Percentiles rank a stretch among this genome's conserved stretches.
phyloP scores from a whole-genome alignment of 305 asterid genomes.

The Fraxinus baroniana region DNA sequence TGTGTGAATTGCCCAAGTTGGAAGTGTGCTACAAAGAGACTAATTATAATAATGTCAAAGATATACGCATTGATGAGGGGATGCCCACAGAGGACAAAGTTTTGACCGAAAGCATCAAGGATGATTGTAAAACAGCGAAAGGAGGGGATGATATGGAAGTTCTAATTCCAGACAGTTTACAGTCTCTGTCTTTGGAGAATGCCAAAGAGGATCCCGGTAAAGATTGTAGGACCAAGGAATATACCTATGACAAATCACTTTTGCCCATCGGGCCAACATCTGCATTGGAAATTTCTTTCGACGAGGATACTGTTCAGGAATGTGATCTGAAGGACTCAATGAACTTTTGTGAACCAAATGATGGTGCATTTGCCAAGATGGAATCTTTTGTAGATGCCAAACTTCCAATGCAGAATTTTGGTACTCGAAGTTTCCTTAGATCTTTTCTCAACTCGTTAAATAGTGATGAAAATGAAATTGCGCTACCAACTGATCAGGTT shows the following conservation, averaged over 20 bases:
- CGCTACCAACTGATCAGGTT: slow-evolving; percentile 49
- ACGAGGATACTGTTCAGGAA: not conserved
- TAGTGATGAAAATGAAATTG: slow-evolving; percentile 27
- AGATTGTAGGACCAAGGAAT: slow-evolving; percentile 21
- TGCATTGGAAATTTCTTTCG: slow-evolving; percentile 8
- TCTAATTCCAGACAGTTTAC: slow-evolving; percentile 21
- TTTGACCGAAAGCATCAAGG: slow-evolving; percentile 26
- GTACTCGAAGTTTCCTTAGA: slow-evolving; percentile 47
- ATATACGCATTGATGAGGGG: slow-evolving; percentile 66
- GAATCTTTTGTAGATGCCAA: slow-evolving; percentile 35
- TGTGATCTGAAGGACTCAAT: slow-evolving; percentile 15
- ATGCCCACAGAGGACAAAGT: slow-evolving; percentile 37
- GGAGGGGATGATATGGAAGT: slow-evolving; percentile 17
- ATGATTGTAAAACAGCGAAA: slow-evolving; percentile 20
- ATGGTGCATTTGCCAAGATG: slow-evolving; percentile 6
- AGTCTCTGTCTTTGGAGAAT: slow-evolving; percentile 11
- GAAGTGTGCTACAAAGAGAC: slow-evolving; percentile 46
- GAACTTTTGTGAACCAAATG: slow-evolving; percentile 28
- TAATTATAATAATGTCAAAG: slow-evolving; percentile 42
- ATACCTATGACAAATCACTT: slow-evolving; percentile 26
- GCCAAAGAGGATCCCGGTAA: slow-evolving; percentile 9
- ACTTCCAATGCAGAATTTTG: slow-evolving; percentile 46
- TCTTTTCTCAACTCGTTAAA: slow-evolving; percentile 40
- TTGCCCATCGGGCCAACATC: slow-evolving; percentile 27
- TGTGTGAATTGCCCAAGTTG: slow-evolving; percentile 44